Evolutionary conservation across 1,284 basidiomycete species (phyloP), one percentile per base, ranked within the genome.

Genomic region (Austroboletus niveus): DNA sequence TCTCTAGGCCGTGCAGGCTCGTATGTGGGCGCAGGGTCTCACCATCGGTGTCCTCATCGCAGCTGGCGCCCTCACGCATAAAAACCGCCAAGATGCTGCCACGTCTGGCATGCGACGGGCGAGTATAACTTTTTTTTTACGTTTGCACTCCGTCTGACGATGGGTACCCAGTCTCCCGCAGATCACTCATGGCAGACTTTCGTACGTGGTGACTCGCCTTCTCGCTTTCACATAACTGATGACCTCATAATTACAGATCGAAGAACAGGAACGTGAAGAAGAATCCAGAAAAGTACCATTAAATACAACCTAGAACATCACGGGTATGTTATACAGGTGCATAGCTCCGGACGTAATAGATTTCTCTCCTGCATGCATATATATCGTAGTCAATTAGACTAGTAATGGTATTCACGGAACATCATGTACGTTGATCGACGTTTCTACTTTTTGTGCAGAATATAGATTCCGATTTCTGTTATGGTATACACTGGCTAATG

Each of bases 1-100:
- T 78, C 84, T 47, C 60, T 79, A 85, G 58, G 74, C 95, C 47
- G 94, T 97, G 1, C 94, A 96, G 73, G 91, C 91, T 34, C 90
- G 94, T 82, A 91, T 96, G 80, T 96, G 89, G 89, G 87, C 87
- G 8, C 87, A 89, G 57, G 87, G 85, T 9, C 70, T 92, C 49
- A 93, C 91, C 0, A 82, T 94, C 55, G 89, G 83, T 41, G 76
- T 92, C 35, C 73, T 93, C 38, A 77, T 94, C 50, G 83, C 73
- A 2, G 89, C 90, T 12, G 91, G 88, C 53, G 80, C 82, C 27
- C 63, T 91, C 12, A 83, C 83, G 1, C 80, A 84, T 30, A 66
- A 71, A 31, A 69, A 61, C 48, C 66, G 72, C 20, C 69, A 74
- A 42, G 64, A 68, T 0, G 70, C 71, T 9, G 61, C 66, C 51